Conservation (phyloP, 2,329 filamentous ascomycete species). For the Fusarium buxicola region DNA sequence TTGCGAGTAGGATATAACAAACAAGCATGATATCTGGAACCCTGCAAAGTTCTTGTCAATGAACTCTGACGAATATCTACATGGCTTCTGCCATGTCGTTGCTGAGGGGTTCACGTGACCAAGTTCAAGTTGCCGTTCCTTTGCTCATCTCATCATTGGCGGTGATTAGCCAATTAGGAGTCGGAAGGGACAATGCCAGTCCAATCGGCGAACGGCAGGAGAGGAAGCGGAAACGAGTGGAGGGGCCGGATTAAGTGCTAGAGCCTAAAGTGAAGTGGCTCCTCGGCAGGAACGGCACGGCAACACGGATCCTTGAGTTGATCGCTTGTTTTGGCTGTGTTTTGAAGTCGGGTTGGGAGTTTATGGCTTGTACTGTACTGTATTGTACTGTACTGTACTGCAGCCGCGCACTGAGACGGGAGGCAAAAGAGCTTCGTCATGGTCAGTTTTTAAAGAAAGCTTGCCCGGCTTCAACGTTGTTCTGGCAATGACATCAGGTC, state of each 20-base stretch:
- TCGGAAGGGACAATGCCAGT: background rate
- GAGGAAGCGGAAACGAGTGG: background rate
- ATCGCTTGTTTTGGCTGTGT: background rate
- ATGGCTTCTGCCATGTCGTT: background rate
- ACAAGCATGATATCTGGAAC: too few species aligned
- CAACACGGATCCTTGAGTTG: background rate
- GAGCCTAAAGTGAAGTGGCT: slow-evolving; percentile 12
- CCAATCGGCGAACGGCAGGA: background rate
- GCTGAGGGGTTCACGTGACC: slow-evolving; percentile 9
- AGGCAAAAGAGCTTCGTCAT: slow-evolving; percentile 24
- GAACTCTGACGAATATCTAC: background rate
- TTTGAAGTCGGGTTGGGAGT: background rate
- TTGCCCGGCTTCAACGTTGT: too few species aligned
- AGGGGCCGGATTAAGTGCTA: too few species aligned
- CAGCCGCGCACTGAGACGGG: background rate
- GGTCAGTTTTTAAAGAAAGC: background rate
- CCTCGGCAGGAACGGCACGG: slow-evolving; percentile 33
- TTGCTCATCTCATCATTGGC: background rate
- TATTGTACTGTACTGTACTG: too few species aligned
- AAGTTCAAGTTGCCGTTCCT: background rate
- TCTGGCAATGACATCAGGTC: too few species aligned
- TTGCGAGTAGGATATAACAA: too few species aligned
- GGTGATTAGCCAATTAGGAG: background rate
- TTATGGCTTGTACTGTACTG: background rate
- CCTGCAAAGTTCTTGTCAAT: background rate